Base-by-base conservation (phyloP, 345 rosid species). In the Clausena lansium region DNA sequence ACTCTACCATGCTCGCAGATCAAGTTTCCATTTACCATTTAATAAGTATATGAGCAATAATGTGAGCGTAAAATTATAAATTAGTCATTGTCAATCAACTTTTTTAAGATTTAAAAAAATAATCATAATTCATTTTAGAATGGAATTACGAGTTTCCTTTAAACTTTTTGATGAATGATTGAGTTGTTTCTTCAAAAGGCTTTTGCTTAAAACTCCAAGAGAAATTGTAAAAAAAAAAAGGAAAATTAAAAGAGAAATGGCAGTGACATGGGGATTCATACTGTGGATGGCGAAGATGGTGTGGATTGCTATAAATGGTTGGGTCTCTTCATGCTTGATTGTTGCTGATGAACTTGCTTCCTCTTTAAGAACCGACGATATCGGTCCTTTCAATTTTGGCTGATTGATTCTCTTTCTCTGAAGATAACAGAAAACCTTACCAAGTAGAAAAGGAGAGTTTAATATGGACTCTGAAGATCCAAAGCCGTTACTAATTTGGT, bases 291-390 rank as follows among this genome's bases (percentile, higher is more conserved):
- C 88, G 63, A 88, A 74, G 82, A 73, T 89, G 88, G 97, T 92
- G 27, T 89, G 91, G 97, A 10, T 87, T 30, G 89, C 90, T 39
- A 85, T 96, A 2, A 77, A 74, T 6, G 93, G 97, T n/a, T 94
- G 95, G 91, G 84, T 92, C 33, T 89, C 88, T 80, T 90, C 98
- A 24, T 92, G 97, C 77, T 81, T 96, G 77, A 77, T 91, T 35
- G 91, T 96, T 36, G 98, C 98, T 76, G 97, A 94, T 78, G 99
- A 94, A 76, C 70, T 96, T 72, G 97, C 98, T 70, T 50, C 71
- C 80, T 90, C 94, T 76, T 70, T 94, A 17, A 82, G 99, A 82
- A 86, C 87, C 70, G 97, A 95, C 35, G 98, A 94, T 84, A 92
- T 96, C 80, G 92, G 97, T 30, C 93, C 94, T 79, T 92, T 94